phyloP scores from a whole-genome alignment of 2,329 filamentous ascomycete species.

The Alternaria arbusti region DNA sequence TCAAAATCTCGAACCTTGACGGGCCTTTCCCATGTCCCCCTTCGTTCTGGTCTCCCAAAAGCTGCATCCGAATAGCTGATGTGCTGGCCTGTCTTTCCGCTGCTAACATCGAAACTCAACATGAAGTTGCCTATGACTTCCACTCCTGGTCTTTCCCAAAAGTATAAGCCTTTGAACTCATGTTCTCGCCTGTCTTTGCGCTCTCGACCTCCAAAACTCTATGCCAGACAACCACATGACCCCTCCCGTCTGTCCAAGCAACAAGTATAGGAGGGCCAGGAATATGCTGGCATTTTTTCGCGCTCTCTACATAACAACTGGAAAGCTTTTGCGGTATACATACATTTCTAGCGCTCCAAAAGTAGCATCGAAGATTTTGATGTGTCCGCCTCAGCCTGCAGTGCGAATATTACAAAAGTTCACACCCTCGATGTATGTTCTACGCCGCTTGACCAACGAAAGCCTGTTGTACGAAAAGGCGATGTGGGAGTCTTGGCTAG shows the following conservation, averaged over 20 bases:
- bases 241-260: background rate
- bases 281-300: background rate
- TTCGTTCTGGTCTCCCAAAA: too few relatives aligned
- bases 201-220: background rate
- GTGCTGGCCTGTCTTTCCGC: too few relatives aligned
- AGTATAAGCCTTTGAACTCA: too few relatives aligned
- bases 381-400: background rate
- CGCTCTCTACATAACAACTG: accelerated
- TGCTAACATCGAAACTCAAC: too few relatives aligned
- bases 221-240: background rate
- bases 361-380: accelerated
- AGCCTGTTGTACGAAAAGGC: background rate
- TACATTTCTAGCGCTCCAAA: accelerated
- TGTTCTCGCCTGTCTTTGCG: too few relatives aligned
- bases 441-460: background rate
- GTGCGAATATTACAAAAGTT: background rate
- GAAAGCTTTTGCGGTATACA: accelerated
- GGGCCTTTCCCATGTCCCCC: too few relatives aligned
- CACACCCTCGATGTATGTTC: background rate
- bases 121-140: too few relatives aligned
- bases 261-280: background rate
- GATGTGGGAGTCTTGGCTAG: background rate
- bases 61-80: too few relatives aligned
- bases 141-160: too few relatives aligned
- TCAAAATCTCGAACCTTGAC: too few relatives aligned